Base-by-base conservation (phyloP, 345 rosid genomes). In the Populus deltoides region DNA sequence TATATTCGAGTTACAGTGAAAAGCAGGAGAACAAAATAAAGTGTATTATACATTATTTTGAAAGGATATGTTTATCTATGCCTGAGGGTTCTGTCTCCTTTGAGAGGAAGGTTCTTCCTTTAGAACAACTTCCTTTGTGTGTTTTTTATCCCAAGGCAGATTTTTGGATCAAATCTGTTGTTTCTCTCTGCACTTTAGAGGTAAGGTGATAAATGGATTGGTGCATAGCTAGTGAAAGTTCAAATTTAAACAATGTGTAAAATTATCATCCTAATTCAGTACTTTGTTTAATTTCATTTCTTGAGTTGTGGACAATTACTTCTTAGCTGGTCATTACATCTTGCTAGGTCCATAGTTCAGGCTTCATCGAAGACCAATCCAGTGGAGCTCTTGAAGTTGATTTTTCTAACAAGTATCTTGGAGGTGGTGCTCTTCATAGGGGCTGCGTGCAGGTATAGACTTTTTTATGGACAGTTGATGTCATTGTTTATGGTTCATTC, bases 381-480 rank as follows among this genome's bases (percentile, higher is more conserved):
- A 73, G 36, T 27, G 89, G 79, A 69, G 90, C 93, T 73, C 87
- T 93, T 66, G 93, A 88, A 85, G 97, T 92, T 82, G 99, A 96
- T 90, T 96, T 96, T 79, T 97, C 99, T 53, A 92, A 93, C 85
- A 87, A 83, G 84, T 92, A 88, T 83, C 85, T 96, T 53, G 97
- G 99, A 66, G 99, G 99, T 53, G 97, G 98, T 83, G 90, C 97
- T 76, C 92, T 96, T 74, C 70, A 55, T 65, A 85, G 91, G 83
- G 99, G 99, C 66, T 96, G 99, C 78, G 90, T 92, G 67, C 99
- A 92, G 97, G 98, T 93, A 72, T 31, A 8, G 11, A 16, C n/a
- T 4, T 59, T 65, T 63, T 38, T 22, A 24, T 35, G 45, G 57
- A 38, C 8, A 24, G 66, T 33, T 59, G 22, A n/a, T 39, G 24